A percentile compares a stretch with the other conserved stretches of the same genome.
Conservation (phyloP, 1,139 yeast species). For the Sugiyamaella grinbergsii region DNA sequence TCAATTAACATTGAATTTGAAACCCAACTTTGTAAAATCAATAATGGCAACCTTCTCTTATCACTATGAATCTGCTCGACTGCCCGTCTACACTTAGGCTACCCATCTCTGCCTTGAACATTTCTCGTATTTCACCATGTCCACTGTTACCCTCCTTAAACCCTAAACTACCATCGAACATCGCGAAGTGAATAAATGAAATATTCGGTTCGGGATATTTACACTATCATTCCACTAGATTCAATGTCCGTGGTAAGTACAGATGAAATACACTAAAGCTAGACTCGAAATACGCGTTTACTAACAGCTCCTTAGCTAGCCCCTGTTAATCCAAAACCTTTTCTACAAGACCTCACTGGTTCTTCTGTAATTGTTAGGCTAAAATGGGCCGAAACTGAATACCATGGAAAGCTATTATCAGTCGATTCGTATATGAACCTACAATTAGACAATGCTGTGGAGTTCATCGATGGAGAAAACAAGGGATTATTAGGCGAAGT, state of each 20-base stretch:
- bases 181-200: conserved; percentile 8
- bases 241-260: conserved; percentile 6
- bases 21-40: no score
- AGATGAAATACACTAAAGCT: no score
- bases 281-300: not conserved
- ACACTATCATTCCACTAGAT: not conserved
- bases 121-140: not conserved
- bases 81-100: no score
- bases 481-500: conserved; percentile 76
- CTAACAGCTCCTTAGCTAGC: conserved; percentile 51
- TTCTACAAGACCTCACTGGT: conserved; percentile 70
- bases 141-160: conserved; percentile 2
- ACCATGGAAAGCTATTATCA: conserved; percentile 74
- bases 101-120: no score
- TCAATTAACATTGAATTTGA: no score
- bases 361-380: conserved; percentile 77
- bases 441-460: conserved; percentile 71
- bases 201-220: not conserved
- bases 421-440: conserved; percentile 94
- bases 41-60: no score
- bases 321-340: conserved; percentile 91
- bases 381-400: conserved; percentile 93
- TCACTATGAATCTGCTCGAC: no score
- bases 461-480: conserved; percentile 54
- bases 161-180: not conserved